These are phyloP conservation scores for Podosphaera aphanis DNA, from an alignment of 2,329 filamentous ascomycete genomes.

Conservation along the genomic window DNA sequence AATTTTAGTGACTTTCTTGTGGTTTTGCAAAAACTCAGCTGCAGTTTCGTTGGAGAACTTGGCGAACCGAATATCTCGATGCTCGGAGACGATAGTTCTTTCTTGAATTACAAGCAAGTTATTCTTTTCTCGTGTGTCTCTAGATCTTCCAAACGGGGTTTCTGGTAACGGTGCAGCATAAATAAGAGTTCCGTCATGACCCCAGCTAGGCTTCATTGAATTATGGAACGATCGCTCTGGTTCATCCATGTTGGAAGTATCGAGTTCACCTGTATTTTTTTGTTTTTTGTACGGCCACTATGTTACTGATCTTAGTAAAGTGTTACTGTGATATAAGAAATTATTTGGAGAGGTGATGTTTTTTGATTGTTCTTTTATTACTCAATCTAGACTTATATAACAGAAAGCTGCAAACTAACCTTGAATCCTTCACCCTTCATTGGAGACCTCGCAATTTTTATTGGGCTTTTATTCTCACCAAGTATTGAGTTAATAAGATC, in stretches of 20 bases:
- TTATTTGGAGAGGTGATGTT: no score
- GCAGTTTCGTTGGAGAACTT: conserved; percentile 36
- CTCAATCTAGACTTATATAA: no score
- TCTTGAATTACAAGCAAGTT: conserved; percentile 30
- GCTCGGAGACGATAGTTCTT: conserved; percentile 35
- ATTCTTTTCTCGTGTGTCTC: conserved; percentile 15
- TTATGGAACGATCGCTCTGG: conserved; percentile 45
- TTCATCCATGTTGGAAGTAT: conserved; percentile 35
- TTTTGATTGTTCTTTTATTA: no score
- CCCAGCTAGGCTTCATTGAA: conserved; percentile 60
- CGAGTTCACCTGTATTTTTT: conserved; percentile 40
- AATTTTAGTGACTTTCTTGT: conserved; percentile 32
- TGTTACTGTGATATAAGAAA: no score
- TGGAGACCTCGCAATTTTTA: conserved; percentile 28
- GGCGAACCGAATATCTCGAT: conserved; percentile 39
- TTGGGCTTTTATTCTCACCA: conserved; percentile 40
- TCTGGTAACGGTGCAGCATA: conserved; percentile 27
- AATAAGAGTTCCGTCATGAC: conserved; percentile 47
- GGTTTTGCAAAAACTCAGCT: conserved; percentile 28
- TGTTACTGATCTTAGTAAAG: conserved; percentile 23
- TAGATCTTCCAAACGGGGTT: conserved; percentile 13
- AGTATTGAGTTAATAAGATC: conserved; percentile 93
- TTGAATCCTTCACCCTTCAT: conserved; percentile 52
- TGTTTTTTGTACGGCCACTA: conserved; percentile 78
- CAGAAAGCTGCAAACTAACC: conserved; percentile 41